Conservation (phyloP, 202 grass and related monocot species). For the Saccharum hybrid region DNA sequence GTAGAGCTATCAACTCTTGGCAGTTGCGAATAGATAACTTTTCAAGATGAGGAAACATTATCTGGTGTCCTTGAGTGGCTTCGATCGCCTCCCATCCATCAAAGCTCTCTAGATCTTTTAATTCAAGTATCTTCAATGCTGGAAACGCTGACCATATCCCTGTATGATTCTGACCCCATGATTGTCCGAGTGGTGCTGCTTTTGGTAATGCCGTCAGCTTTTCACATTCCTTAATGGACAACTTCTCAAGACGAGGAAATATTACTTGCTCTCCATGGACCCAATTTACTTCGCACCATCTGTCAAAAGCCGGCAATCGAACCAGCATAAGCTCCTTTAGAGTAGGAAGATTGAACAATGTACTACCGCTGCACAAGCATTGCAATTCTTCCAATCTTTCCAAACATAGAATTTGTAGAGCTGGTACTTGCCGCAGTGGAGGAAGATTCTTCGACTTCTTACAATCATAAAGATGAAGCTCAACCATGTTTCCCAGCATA, state of each 20-base stretch:
- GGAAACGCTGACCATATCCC: background rate
- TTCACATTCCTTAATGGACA: background rate
- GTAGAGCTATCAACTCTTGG: too few species aligned
- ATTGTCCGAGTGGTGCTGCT: background rate
- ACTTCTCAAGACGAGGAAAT: constrained; percentile 15
- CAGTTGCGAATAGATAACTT: too few species aligned
- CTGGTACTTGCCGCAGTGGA: background rate
- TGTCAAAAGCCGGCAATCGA: background rate
- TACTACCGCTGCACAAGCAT: background rate
- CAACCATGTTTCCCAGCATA: background rate
- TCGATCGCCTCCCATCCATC: too few species aligned
- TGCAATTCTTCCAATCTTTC: background rate
- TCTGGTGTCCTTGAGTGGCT: too few species aligned
- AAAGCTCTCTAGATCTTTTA: too few species aligned
- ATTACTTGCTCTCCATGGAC: background rate
- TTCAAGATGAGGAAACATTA: background rate
- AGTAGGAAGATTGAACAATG: background rate
- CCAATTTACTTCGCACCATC: background rate
- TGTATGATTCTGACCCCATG: too few species aligned
- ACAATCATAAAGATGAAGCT: background rate
- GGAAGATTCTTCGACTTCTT: background rate
- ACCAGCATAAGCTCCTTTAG: background rate
- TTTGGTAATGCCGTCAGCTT: background rate
- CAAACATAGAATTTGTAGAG: background rate
- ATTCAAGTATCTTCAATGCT: background rate